A percentile compares a stretch with the other conserved stretches of the same genome.
Evolutionary conservation across 1,284 basidiomycete genomes (phyloP).

Genomic region (Pulveroboletus sp.): DNA sequence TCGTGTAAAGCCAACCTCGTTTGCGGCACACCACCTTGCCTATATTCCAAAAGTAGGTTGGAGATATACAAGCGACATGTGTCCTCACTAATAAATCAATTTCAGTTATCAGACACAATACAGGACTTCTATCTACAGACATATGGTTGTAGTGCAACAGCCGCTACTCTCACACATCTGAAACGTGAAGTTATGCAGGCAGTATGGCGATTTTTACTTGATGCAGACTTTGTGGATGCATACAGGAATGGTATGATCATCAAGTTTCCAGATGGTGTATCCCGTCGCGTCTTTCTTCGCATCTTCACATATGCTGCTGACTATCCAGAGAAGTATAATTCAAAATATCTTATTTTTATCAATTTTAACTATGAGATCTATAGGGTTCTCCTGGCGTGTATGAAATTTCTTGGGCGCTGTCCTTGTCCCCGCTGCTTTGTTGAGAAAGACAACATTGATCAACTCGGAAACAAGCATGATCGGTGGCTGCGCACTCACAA

Average conservation of each 20-base stretch:
- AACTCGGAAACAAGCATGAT: constrained; percentile 5
- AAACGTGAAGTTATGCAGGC: too few relatives aligned
- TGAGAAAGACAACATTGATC: constrained; percentile 15
- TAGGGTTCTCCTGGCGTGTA: constrained; percentile 28
- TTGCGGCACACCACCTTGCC: constrained; percentile 29
- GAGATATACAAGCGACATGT: too few relatives aligned
- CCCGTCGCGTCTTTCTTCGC: constrained; percentile 20
- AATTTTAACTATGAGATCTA: neutral
- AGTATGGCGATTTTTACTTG: constrained; percentile 27
- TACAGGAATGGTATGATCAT: constrained; percentile 32
- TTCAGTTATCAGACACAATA: neutral
- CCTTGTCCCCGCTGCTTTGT: constrained; percentile 29
- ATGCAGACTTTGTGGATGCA: constrained; percentile 30
- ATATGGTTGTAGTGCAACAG: too few relatives aligned
- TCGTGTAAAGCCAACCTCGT: constrained; percentile 15
- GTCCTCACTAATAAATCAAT: too few relatives aligned
- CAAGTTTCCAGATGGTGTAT: constrained; percentile 28
- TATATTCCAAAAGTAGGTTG: constrained; percentile 29
- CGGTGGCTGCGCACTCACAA: neutral
- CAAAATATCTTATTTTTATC: neutral
- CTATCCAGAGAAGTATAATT: constrained; percentile 32
- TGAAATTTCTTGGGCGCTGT: constrained; percentile 23
- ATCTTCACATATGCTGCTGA: constrained; percentile 21
- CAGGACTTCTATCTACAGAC: neutral
- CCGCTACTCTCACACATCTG: too few relatives aligned